Evolutionary conservation across 345 rosid genomes (phyloP).

Genomic region (Rhodomyrtus tomentosa): DNA sequence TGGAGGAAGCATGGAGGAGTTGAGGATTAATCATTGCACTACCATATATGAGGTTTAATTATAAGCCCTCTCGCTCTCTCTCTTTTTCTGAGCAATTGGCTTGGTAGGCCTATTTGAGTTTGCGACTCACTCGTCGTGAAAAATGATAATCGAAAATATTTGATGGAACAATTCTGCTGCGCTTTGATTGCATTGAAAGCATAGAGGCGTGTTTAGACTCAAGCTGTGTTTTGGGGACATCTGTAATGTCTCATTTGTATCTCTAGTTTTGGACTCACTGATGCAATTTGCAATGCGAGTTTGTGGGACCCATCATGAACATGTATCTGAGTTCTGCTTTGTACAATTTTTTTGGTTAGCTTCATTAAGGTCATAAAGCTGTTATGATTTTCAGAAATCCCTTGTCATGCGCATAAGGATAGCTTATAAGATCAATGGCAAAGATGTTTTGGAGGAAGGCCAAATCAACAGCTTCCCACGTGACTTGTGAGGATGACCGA

Average conservation of each 20-base stretch:
- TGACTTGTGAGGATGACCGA: slow-evolving; percentile 39
- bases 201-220: not conserved
- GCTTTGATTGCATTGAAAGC: not conserved
- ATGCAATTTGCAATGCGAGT: not conserved
- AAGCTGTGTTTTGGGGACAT: not conserved
- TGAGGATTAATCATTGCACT: not conserved
- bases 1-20: not conserved
- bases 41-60: not conserved
- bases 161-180: not conserved
- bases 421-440: slow-evolving; percentile 66
- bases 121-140: not conserved
- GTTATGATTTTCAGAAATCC: slow-evolving; percentile 57
- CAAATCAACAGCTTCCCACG: slow-evolving; percentile 86
- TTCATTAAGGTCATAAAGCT: not conserved
- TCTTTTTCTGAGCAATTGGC: not conserved
- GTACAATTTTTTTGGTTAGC: not conserved
- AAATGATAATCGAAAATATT: not conserved
- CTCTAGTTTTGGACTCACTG: not conserved
- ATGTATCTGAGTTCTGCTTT: not conserved
- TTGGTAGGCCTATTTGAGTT: not conserved
- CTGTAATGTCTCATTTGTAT: not conserved
- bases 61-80: not conserved
- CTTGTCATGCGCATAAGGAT: slow-evolving; percentile 90
- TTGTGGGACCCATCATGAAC: not conserved
- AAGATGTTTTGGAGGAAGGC: slow-evolving; percentile 85